These are phyloP conservation scores for Jamesozyma jinghongensis DNA, from an alignment of 805 yeast genomes.

Conservation along the genomic window DNA sequence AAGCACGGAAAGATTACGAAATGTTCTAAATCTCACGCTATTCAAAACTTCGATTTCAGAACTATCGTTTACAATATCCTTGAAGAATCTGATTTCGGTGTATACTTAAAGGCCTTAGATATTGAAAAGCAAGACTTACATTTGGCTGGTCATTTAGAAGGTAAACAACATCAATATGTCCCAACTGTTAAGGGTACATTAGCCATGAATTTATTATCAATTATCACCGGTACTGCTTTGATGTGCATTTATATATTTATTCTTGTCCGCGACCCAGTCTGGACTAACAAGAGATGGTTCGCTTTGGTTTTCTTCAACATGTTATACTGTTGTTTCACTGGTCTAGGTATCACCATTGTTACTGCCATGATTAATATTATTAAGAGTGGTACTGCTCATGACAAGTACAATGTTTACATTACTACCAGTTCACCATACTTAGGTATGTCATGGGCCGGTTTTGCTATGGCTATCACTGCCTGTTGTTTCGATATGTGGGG, in stretches of 20 bases:
- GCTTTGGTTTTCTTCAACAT: conserved; percentile 10
- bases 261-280: conserved; percentile 4
- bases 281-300: conserved; percentile 12
- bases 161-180: conserved; percentile 25
- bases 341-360: conserved; percentile 23
- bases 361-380: conserved; percentile 24
- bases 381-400: conserved; percentile 27
- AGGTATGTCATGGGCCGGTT: conserved; percentile 28
- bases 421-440: conserved; percentile 18
- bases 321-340: conserved; percentile 22
- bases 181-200: conserved; percentile 27
- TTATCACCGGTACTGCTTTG: conserved; percentile 18
- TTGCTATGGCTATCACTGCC: conserved; percentile 17
- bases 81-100: conserved; percentile 23
- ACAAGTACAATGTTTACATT: conserved; percentile 23
- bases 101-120: conserved; percentile 24
- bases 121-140: conserved; percentile 21
- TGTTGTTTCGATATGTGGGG: conserved; percentile 10
- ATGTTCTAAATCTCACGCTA: conserved; percentile 26
- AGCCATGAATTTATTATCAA: conserved; percentile 22
- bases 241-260: conserved; percentile 10
- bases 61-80: conserved; percentile 24
- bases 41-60: conserved; percentile 29
- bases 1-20: conserved; percentile 13
- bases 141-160: conserved; percentile 24